These are phyloP conservation scores for Boletus sp. DNA, from an alignment of 768 basidiomycete species.

Conservation along the genomic window DNA sequence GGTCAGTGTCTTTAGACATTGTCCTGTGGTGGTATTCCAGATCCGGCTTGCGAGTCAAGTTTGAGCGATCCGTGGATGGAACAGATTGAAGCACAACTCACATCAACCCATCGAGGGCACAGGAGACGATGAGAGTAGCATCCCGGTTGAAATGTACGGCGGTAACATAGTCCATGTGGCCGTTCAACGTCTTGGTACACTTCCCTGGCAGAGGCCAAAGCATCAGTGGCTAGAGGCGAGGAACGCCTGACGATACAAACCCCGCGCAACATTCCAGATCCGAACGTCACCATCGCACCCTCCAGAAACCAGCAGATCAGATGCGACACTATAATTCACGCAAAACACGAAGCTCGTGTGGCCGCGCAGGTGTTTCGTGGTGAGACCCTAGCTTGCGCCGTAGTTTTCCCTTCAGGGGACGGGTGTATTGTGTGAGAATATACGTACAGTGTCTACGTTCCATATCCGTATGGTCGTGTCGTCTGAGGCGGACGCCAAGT, in stretches of 20 bases:
- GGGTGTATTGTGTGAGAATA: slow-evolving; percentile 4
- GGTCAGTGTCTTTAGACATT: slow-evolving; percentile 93
- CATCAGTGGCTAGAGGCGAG: too few relatives aligned
- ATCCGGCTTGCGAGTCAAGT: slow-evolving; percentile 70
- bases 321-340: slow-evolving; percentile 84
- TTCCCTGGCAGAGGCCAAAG: slow-evolving; percentile 48
- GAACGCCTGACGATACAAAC: slow-evolving; percentile 35
- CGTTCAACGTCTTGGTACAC: slow-evolving; percentile 82
- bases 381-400: slow-evolving; percentile 50
- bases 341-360: slow-evolving; percentile 91
- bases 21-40: slow-evolving; percentile 90
- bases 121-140: slow-evolving; percentile 87
- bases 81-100: slow-evolving; percentile 38
- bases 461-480: slow-evolving; percentile 88
- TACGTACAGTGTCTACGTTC: slow-evolving; percentile 74
- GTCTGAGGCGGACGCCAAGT: slow-evolving; percentile 89
- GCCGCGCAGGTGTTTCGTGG: slow-evolving; percentile 68
- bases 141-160: slow-evolving; percentile 93
- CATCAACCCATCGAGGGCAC: slow-evolving; percentile 92
- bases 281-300: slow-evolving; percentile 90
- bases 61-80: background rate
- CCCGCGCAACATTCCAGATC: slow-evolving; percentile 87
- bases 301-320: slow-evolving; percentile 87
- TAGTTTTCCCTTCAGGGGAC: background rate
- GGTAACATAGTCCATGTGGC: slow-evolving; percentile 92